phyloP scores from a whole-genome alignment of 306 rosid species.

The Lathyrus tuberosus region DNA sequence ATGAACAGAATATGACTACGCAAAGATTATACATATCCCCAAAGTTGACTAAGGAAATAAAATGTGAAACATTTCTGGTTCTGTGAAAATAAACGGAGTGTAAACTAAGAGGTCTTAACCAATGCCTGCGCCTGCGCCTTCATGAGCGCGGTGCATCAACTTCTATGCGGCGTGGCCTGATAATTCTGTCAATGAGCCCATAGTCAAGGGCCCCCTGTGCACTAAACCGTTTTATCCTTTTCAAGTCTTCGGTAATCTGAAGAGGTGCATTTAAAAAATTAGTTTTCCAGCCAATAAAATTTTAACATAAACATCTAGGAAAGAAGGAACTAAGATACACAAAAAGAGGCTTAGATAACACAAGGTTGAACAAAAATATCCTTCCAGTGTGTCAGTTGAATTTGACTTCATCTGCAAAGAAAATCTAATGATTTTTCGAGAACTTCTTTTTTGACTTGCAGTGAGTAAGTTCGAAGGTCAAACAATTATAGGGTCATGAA shows the following conservation, averaged over 20 bases:
- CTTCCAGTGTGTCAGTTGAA: slow-evolving; percentile 9
- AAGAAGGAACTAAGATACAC: slow-evolving; percentile 11
- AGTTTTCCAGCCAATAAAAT: slow-evolving; percentile 27
- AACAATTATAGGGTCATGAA: neutral
- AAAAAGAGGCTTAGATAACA: slow-evolving; percentile 13
- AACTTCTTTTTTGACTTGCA: neutral
- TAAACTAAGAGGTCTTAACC: slow-evolving; percentile 57
- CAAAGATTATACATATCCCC: slow-evolving; percentile 36
- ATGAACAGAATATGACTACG: slow-evolving; percentile 35
- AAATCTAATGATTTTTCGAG: slow-evolving; percentile 29
- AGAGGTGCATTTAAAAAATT: slow-evolving; percentile 36
- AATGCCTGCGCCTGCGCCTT: slow-evolving; percentile 75
- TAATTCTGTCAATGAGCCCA: slow-evolving; percentile 81
- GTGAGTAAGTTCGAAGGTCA: slow-evolving; percentile 1
- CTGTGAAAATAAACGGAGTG: slow-evolving; percentile 10
- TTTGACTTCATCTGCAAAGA: slow-evolving; percentile 19
- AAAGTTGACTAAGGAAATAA: slow-evolving; percentile 30
- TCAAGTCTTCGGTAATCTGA: slow-evolving; percentile 72
- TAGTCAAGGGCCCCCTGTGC: slow-evolving; percentile 91
- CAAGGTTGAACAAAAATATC: slow-evolving; percentile 2
- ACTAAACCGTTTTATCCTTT: slow-evolving; percentile 69
- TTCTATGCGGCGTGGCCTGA: slow-evolving; percentile 81
- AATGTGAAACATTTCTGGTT: slow-evolving; percentile 26
- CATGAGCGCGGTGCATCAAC: slow-evolving; percentile 63
- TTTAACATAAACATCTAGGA: slow-evolving; percentile 18